A percentile compares a stretch with the other conserved stretches of the same genome.
These are phyloP conservation scores for Yamadazyma mexicana DNA, from an alignment of 1,139 yeast species.

Conservation along the genomic window DNA sequence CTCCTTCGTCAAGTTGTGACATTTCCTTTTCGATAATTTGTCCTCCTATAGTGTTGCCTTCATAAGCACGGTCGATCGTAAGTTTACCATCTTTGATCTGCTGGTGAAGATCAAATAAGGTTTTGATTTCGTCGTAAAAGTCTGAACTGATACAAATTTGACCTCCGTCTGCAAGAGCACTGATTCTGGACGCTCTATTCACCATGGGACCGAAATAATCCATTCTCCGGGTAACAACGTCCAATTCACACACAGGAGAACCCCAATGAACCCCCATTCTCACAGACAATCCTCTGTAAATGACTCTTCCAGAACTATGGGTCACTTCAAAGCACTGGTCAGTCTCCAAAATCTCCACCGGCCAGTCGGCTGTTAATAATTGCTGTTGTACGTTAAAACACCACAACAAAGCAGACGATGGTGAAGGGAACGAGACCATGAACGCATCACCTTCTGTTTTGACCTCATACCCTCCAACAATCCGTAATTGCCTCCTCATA, in stretches of 20 bases:
- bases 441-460: slow-evolving; percentile 99
- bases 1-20: slow-evolving; percentile 63
- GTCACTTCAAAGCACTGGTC: slow-evolving; percentile 82
- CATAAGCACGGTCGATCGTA: slow-evolving; percentile 55
- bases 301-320: slow-evolving; percentile 61
- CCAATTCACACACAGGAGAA: slow-evolving; percentile 92
- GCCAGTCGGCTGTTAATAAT: slow-evolving; percentile 87
- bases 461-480: slow-evolving; percentile 96
- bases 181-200: slow-evolving; percentile 88
- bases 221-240: slow-evolving; percentile 94
- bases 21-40: slow-evolving; percentile 69
- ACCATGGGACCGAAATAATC: slow-evolving; percentile 99
- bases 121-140: slow-evolving; percentile 68
- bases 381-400: slow-evolving; percentile 91
- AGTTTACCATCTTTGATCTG: slow-evolving; percentile 40
- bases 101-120: slow-evolving; percentile 55
- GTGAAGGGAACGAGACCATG: slow-evolving; percentile 97
- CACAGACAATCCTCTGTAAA: slow-evolving; percentile 88
- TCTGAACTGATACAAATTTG: slow-evolving; percentile 87
- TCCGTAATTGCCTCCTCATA: slow-evolving; percentile 90
- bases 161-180: slow-evolving; percentile 98
- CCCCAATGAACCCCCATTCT: slow-evolving; percentile 99
- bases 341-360: slow-evolving; percentile 82
- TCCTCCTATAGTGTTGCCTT: slow-evolving; percentile 60
- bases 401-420: slow-evolving; percentile 89